phyloP scores from a whole-genome alignment of 805 yeast species.

The Suhomyces canberraensis region DNA sequence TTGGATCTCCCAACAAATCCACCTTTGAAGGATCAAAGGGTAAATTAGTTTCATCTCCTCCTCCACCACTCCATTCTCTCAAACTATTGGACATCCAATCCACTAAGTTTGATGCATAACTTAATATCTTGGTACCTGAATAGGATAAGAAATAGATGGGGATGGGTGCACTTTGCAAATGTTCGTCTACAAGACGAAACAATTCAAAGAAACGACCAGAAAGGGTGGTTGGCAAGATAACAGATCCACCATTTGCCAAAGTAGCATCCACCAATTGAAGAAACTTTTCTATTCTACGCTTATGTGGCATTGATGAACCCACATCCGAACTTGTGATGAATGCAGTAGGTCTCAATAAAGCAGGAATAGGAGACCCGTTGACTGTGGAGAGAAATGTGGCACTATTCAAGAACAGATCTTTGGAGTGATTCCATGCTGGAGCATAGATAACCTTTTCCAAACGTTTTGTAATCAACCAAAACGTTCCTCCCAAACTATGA shows the following conservation, averaged over 20 bases:
- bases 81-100: constrained; percentile 95
- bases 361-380: constrained; percentile 60
- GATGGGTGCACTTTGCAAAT: constrained; percentile 52
- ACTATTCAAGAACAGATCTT: constrained; percentile 77
- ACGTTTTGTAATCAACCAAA: constrained; percentile 75
- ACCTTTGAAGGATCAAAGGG: constrained; percentile 76
- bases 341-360: constrained; percentile 74
- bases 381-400: constrained; percentile 52
- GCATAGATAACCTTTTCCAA: constrained; percentile 84
- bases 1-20: constrained; percentile 51
- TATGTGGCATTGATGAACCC: constrained; percentile 63
- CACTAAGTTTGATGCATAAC: constrained; percentile 82
- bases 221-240: constrained; percentile 75
- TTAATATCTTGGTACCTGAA: constrained; percentile 72
- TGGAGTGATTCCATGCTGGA: constrained; percentile 92
- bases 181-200: constrained; percentile 67
- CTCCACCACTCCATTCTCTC: constrained; percentile 56
- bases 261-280: constrained; percentile 62
- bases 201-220: constrained; percentile 82
- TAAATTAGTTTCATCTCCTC: constrained; percentile 49
- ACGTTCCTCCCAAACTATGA: constrained; percentile 88
- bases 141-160: constrained; percentile 78
- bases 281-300: constrained; percentile 61
- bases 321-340: constrained; percentile 69
- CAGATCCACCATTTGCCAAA: constrained; percentile 72